Conservation (phyloP, 306 rosid genomes). For the Cucurbita argyrosperma region DNA sequence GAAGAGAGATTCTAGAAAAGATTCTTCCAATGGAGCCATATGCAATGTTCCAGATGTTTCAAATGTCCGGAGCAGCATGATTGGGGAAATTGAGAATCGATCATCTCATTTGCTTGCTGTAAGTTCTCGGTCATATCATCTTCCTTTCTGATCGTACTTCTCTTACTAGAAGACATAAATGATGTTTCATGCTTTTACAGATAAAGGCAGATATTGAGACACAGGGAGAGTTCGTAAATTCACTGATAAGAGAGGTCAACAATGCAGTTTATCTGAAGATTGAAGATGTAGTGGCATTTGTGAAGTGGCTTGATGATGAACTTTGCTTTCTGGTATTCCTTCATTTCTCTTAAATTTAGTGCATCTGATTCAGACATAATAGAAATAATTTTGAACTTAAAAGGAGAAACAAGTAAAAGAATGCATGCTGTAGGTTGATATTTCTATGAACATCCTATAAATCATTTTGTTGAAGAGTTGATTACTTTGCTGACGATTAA, state of each 20-base stretch:
- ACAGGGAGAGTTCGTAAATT: slow-evolving; percentile 93
- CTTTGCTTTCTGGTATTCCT: slow-evolving; percentile 90
- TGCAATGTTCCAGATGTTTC: slow-evolving; percentile 73
- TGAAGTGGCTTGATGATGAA: slow-evolving; percentile 97
- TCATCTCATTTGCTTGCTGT: slow-evolving; percentile 97
- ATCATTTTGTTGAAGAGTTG: not conserved
- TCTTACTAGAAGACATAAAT: not conserved
- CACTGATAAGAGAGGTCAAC: slow-evolving; percentile 82
- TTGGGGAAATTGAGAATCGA: slow-evolving; percentile 94
- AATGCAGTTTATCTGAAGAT: slow-evolving; percentile 68
- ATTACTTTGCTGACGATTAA: not conserved
- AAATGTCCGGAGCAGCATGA: slow-evolving; percentile 91
- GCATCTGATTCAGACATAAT: not conserved
- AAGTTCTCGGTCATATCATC: slow-evolving; percentile 16
- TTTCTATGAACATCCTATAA: not conserved
- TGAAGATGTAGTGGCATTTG: slow-evolving; percentile 88
- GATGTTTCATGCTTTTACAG: slow-evolving; percentile 24
- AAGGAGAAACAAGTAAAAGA: not conserved
- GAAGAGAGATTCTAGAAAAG: slow-evolving; percentile 94
- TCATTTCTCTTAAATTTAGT: not conserved
- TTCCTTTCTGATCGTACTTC: not conserved
- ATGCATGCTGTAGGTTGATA: not conserved
- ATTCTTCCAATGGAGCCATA: slow-evolving; percentile 57
- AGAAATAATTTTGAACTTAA: not conserved
- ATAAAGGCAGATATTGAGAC: slow-evolving; percentile 94